Conservation (phyloP, 75 land plant genomes). For the Ceratopteris richardii region DNA sequence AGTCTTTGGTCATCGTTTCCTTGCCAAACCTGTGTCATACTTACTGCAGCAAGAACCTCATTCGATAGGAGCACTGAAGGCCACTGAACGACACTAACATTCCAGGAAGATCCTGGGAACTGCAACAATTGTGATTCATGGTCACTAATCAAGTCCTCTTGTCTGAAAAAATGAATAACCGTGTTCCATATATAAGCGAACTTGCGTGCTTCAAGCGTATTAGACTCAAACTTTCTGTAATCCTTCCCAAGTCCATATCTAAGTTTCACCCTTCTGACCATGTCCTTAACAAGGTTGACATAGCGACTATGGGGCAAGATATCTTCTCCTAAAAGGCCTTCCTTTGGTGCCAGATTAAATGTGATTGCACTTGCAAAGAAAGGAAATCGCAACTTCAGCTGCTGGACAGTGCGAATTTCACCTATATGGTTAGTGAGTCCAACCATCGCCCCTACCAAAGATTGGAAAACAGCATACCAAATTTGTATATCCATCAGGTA, state of each 20-base stretch:
- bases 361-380: conserved; percentile 35
- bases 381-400: conserved; percentile 30
- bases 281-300: conserved; percentile 18
- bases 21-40: conserved; percentile 2
- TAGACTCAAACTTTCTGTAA: conserved; percentile 1
- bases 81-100: conserved; percentile 31
- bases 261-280: conserved; percentile 21
- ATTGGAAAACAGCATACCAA: conserved; percentile 34
- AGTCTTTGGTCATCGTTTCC: conserved; percentile 19
- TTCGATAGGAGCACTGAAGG: conserved; percentile 26
- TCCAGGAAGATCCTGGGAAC: conserved; percentile 25
- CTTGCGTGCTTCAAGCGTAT: conserved; percentile 4
- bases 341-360: conserved; percentile 28
- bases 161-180: conserved; percentile 24
- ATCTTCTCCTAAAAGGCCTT: conserved; percentile 10
- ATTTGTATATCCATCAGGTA: conserved; percentile 38
- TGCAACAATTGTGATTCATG: conserved; percentile 24
- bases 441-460: conserved; percentile 25
- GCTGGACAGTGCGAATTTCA: conserved; percentile 31
- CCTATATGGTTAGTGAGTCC: conserved; percentile 35
- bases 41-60: conserved; percentile 10
- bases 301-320: neutral
- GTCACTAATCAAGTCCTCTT: conserved; percentile 27
- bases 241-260: conserved; percentile 20
- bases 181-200: conserved; percentile 28